Conservation (phyloP, 2,329 filamentous ascomycete genomes). For the Nemania bipapillata region DNA sequence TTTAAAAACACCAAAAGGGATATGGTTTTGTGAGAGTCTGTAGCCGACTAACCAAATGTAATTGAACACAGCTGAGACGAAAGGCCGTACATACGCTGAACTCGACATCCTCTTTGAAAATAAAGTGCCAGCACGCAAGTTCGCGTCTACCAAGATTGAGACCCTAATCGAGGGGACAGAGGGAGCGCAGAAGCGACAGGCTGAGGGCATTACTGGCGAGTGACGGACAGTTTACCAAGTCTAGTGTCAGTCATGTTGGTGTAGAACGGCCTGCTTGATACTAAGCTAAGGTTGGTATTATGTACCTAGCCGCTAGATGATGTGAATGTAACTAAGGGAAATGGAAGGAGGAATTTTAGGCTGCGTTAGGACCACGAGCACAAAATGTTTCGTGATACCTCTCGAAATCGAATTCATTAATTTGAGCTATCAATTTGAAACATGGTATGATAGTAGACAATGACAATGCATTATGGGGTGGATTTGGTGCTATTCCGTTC, state of each 20-base stretch:
- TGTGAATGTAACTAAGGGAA: background rate
- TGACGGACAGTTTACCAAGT: constrained; percentile 5
- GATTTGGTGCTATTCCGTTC: background rate
- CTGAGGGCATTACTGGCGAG: constrained; percentile 36
- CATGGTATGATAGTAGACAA: background rate
- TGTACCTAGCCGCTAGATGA: background rate
- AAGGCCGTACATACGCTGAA: constrained; percentile 60
- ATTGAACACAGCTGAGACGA: constrained; percentile 46
- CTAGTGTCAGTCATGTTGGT: background rate
- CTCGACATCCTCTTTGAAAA: constrained; percentile 61
- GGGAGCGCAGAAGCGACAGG: constrained; percentile 47
- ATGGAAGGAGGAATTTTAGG: background rate
- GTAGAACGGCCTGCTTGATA: background rate
- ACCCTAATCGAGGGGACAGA: constrained; percentile 47
- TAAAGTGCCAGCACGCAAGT: constrained; percentile 53
- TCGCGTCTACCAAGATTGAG: constrained; percentile 48
- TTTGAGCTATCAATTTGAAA: background rate
- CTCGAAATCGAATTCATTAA: background rate
- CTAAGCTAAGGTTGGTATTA: background rate
- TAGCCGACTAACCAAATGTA: background rate
- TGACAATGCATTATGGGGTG: background rate
- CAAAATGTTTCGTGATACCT: background rate
- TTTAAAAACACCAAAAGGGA: background rate
- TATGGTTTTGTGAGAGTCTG: background rate
- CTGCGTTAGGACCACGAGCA: background rate